These are phyloP conservation scores for Aspergillus aculeatinus DNA, from an alignment of 2,329 filamentous ascomycete genomes.

Conservation along the genomic window DNA sequence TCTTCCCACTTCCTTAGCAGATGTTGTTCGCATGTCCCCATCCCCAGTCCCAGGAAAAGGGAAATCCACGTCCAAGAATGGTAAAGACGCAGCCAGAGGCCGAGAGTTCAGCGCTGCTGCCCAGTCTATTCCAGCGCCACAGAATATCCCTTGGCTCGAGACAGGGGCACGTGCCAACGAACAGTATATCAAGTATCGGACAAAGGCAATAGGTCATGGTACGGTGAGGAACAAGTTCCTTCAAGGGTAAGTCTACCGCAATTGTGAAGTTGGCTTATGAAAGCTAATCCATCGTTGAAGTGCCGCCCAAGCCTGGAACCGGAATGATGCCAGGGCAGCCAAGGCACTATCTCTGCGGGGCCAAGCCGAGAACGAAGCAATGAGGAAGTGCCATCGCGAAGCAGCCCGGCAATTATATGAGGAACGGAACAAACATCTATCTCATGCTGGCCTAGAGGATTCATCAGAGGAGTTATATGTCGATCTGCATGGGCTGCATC, in stretches of 20 bases:
- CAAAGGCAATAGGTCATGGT: conserved; percentile 96
- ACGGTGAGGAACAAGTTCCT: conserved; percentile 95
- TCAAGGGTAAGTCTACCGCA: conserved; percentile 65
- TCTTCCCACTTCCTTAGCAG: conserved; percentile 75
- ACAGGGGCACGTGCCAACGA: conserved; percentile 89
- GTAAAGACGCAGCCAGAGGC: conserved; percentile 61
- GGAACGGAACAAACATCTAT: conserved; percentile 75
- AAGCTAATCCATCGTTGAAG: conserved; percentile 47
- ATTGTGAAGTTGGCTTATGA: background rate
- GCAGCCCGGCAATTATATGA: conserved; percentile 90
- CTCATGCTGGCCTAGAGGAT: conserved; percentile 42
- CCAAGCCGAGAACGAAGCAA: conserved; percentile 93
- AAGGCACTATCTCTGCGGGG: conserved; percentile 92
- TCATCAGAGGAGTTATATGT: conserved; percentile 77
- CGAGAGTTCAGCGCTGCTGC: conserved; percentile 79
- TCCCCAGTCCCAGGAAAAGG: conserved; percentile 66
- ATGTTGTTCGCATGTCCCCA: conserved; percentile 93
- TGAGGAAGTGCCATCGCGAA: conserved; percentile 95
- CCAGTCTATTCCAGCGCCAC: conserved; percentile 79
- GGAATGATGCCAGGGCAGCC: conserved; percentile 92
- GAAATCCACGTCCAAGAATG: conserved; percentile 57
- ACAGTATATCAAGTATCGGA: conserved; percentile 89
- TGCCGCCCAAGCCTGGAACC: conserved; percentile 97
- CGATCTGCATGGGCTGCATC: conserved; percentile 96
- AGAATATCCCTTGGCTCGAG: conserved; percentile 94